Conservation (phyloP, 2,329 filamentous ascomycete species). For the Penicillium sp. region DNA sequence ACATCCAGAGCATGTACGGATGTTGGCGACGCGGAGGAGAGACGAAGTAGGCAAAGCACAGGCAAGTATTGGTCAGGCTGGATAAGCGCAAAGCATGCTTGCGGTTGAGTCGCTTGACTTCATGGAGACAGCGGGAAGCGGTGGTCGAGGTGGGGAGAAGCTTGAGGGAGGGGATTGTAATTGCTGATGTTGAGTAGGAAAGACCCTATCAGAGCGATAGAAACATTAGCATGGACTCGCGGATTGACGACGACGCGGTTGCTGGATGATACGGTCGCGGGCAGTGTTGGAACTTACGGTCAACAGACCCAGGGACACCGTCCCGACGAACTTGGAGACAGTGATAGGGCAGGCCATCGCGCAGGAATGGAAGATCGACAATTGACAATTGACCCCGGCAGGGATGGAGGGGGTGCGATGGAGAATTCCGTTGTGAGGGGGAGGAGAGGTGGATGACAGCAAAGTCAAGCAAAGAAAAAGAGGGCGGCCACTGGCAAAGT, state of each 20-base stretch:
- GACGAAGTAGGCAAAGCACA: slow-evolving; percentile 76
- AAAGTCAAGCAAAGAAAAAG: background rate
- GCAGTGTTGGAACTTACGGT: slow-evolving; percentile 66
- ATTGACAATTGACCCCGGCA: background rate
- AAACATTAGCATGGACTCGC: slow-evolving; percentile 14
- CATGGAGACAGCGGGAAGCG: slow-evolving; percentile 71
- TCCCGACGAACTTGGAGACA: slow-evolving; percentile 89
- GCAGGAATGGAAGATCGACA: slow-evolving; percentile 4
- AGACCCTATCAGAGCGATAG: slow-evolving; percentile 66
- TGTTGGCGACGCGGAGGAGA: slow-evolving; percentile 77
- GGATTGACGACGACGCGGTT: slow-evolving; percentile 1
- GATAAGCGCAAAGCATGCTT: slow-evolving; percentile 70
- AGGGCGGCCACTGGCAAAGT: background rate
- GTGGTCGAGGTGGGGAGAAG: slow-evolving; percentile 75
- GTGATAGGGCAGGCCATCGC: slow-evolving; percentile 73
- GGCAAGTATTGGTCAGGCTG: slow-evolving; percentile 69
- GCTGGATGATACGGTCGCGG: background rate
- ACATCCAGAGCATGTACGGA: slow-evolving; percentile 88
- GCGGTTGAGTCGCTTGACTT: slow-evolving; percentile 66
- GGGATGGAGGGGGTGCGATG: background rate
- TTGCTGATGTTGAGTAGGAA: slow-evolving; percentile 78
- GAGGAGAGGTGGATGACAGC: background rate
- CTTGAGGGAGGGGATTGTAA: slow-evolving; percentile 80
- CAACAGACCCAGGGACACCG: slow-evolving; percentile 82
- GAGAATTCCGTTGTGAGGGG: background rate